These are phyloP conservation scores for Pterocarpus macrocarpus DNA, from an alignment of 306 rosid species.

Conservation along the genomic window DNA sequence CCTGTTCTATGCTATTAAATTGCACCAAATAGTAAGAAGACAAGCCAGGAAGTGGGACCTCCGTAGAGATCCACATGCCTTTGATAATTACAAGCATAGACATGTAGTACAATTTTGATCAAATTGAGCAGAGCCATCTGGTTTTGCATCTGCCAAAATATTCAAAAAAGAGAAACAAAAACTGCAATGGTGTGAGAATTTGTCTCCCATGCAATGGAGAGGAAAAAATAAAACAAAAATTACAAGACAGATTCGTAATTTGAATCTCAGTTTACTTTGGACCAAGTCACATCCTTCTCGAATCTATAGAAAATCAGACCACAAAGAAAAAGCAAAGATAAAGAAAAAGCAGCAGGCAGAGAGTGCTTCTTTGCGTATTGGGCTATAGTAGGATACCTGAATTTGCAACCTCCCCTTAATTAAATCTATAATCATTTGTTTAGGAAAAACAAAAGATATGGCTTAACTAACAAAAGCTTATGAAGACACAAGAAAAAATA, in stretches of 20 bases:
- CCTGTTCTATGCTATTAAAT: slow-evolving; percentile 7
- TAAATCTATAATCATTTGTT: slow-evolving; percentile 22
- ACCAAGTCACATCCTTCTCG: slow-evolving; percentile 77
- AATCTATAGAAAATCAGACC: slow-evolving; percentile 70
- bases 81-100: slow-evolving; percentile 34
- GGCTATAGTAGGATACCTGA: slow-evolving; percentile 50
- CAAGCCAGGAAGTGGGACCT: slow-evolving; percentile 43
- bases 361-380: slow-evolving; percentile 61
- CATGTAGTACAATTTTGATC: slow-evolving; percentile 48
- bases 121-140: slow-evolving; percentile 50
- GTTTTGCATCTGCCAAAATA: slow-evolving; percentile 50
- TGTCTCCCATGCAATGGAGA: slow-evolving; percentile 68
- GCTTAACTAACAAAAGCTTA: slow-evolving; percentile 38
- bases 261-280: slow-evolving; percentile 71
- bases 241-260: slow-evolving; percentile 51
- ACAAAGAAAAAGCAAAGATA: slow-evolving; percentile 61
- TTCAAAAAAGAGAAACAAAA: slow-evolving; percentile 56
- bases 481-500: slow-evolving; percentile 28
- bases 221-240: neutral
- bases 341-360: slow-evolving; percentile 68
- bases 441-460: slow-evolving; percentile 41
- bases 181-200: slow-evolving; percentile 73
- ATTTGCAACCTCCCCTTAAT: slow-evolving; percentile 32
- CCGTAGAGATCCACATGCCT: slow-evolving; percentile 11
- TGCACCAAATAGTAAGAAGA: slow-evolving; percentile 40